A percentile compares a stretch with the other conserved stretches of the same genome.
Conservation (phyloP, 129 eudicot species). For the Tanacetum coccineum region DNA sequence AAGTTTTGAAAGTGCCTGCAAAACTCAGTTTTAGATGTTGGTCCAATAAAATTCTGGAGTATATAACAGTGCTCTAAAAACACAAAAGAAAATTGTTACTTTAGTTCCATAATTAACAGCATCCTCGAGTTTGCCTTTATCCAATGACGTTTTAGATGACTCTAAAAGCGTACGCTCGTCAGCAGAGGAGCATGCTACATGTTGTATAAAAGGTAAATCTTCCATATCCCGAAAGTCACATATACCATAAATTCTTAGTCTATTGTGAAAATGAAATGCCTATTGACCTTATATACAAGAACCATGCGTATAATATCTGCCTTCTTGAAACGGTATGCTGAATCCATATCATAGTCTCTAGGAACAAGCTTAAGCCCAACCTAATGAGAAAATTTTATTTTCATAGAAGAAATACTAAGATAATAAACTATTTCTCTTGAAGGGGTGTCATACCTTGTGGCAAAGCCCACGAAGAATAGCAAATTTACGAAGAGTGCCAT, state of each 20-base stretch:
- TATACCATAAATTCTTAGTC: not conserved
- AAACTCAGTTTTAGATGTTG: slow-evolving; percentile 19
- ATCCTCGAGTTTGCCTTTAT: slow-evolving; percentile 95
- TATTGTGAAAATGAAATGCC: not conserved
- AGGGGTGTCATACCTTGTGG: slow-evolving; percentile 63
- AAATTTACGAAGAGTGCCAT: slow-evolving; percentile 65
- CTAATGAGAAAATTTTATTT: slow-evolving; percentile 28
- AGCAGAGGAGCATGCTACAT: slow-evolving; percentile 97
- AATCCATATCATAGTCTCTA: slow-evolving; percentile 88
- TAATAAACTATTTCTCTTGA: not conserved
- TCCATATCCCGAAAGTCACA: not conserved
- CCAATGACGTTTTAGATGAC: slow-evolving; percentile 96
- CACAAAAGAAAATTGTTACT: slow-evolving; percentile 34
- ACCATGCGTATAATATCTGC: slow-evolving; percentile 84
- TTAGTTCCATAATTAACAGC: slow-evolving; percentile 95
- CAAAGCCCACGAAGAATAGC: slow-evolving; percentile 94
- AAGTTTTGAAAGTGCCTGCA: slow-evolving; percentile 87
- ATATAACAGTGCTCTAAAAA: not conserved
- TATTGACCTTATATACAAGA: slow-evolving; percentile 80
- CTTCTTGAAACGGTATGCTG: slow-evolving; percentile 72
- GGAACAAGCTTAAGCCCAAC: slow-evolving; percentile 98
- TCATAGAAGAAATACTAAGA: not conserved
- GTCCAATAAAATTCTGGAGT: not conserved
- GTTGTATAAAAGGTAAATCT: slow-evolving; percentile 37
- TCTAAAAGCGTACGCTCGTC: slow-evolving; percentile 94